phyloP scores from a whole-genome alignment of 2,329 filamentous ascomycete genomes.

The Ilyonectria sp. region DNA sequence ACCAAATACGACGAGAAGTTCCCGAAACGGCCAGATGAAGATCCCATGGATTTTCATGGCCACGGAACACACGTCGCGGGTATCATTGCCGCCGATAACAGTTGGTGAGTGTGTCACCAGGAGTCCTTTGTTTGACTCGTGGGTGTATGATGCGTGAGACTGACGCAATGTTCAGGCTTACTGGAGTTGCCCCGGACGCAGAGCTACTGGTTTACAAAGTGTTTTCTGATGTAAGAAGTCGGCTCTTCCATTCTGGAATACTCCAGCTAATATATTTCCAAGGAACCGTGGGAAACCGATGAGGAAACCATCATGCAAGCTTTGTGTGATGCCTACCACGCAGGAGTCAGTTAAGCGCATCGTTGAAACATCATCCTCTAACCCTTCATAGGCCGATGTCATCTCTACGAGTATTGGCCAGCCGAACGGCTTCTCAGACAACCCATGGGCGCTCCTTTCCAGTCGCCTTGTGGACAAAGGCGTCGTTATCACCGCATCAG shows the following conservation, averaged over 20 bases:
- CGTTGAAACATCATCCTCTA: not conserved
- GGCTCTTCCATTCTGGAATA: not conserved
- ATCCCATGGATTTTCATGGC: slow-evolving; percentile 54
- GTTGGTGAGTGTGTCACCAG: slow-evolving; percentile 44
- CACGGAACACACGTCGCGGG: slow-evolving; percentile 63
- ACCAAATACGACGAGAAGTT: slow-evolving; percentile 48
- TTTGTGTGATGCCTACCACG: slow-evolving; percentile 55
- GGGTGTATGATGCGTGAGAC: not conserved
- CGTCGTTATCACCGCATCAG: slow-evolving; percentile 65
- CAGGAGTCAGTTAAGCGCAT: slow-evolving; percentile 45
- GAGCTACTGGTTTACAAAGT: slow-evolving; percentile 62
- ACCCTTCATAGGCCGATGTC: slow-evolving; percentile 55
- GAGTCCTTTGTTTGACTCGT: not conserved
- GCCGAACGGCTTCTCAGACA: slow-evolving; percentile 57
- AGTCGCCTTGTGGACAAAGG: slow-evolving; percentile 60
- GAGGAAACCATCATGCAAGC: slow-evolving; percentile 55
- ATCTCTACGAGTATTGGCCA: slow-evolving; percentile 60
- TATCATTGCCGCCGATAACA: slow-evolving; percentile 62
- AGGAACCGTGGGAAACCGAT: slow-evolving; percentile 51
- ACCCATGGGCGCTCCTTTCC: slow-evolving; percentile 60
- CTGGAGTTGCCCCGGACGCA: slow-evolving; percentile 62
- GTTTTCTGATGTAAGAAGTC: slow-evolving; percentile 53
- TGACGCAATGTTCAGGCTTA: slow-evolving; percentile 51
- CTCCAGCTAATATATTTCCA: not conserved
- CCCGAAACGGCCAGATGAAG: slow-evolving; percentile 53